Conservation (phyloP, 2,329 filamentous ascomycete species). For the Niveomyces coronatus region DNA sequence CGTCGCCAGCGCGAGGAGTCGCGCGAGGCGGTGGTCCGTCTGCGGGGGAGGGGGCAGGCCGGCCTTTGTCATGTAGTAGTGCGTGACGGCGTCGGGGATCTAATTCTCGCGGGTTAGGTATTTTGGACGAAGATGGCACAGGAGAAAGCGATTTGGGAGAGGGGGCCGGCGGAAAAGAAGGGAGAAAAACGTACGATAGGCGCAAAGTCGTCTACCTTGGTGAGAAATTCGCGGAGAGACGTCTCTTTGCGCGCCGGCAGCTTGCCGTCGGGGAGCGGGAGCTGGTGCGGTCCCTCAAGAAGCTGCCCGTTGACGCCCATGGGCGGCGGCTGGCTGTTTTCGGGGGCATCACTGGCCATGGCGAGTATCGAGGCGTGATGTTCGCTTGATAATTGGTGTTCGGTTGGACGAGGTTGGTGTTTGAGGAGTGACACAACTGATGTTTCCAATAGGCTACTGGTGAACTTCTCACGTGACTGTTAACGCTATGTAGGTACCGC, state of each 20-base stretch:
- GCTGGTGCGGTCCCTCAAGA: conserved; percentile 23
- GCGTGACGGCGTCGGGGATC: conserved; percentile 95
- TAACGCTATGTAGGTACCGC: no score
- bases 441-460: no score
- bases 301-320: conserved; percentile 19
- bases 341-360: conserved; percentile 27
- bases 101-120: conserved; percentile 32
- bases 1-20: conserved; percentile 90
- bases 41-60: conserved; percentile 88
- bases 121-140: background rate
- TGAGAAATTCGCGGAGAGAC: conserved; percentile 81
- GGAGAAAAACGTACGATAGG: conserved; percentile 64
- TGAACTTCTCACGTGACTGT: no score
- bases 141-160: background rate
- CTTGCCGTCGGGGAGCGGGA: conserved; percentile 43
- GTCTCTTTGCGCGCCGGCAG: conserved; percentile 81
- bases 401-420: background rate
- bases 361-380: no score
- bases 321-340: conserved; percentile 21
- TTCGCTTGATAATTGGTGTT: conserved; percentile 1
- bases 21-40: conserved; percentile 80
- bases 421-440: conserved; percentile 13
- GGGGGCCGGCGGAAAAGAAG: background rate
- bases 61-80: conserved; percentile 95
- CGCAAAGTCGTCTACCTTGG: conserved; percentile 97